Base-by-base conservation (phyloP, 192 early-diverging fungal genomes). In the Cetraspora pellucida region DNA sequence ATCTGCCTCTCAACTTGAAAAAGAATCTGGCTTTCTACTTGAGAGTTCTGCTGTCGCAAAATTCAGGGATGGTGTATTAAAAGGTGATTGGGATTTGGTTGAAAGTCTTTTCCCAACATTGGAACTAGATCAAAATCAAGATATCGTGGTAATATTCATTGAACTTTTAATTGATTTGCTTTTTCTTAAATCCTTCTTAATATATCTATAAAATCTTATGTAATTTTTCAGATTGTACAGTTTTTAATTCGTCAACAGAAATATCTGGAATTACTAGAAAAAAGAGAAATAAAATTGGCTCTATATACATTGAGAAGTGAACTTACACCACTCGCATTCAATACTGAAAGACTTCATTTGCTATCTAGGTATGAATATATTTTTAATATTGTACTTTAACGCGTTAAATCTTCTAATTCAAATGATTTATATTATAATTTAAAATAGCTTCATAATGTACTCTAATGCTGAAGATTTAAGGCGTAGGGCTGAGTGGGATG, bases 161-260 rank as follows among this genome's bases (percentile, higher is more conserved):
- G 16, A 49, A n/a, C 50, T 27, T 17, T 71, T 71, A 25, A 52
- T 7, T 43, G 21, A 50, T 31, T 43, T 28, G 55, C 17, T 30
- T 17, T 21, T 80, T 61, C 13, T 66, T 44, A 17, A 13, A 1
- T 13, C 49, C 65, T 81, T 55, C 21, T n/a, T 61, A 61, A 45
- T 21, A 45, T 47, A 59, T 60, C 7, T 31, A 28, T 46, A n/a
- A 9, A 9, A 14, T 74, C 45, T 28, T 45, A 67, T 23, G 21
- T 58, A 10, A 31, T 73, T 1, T 17, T 58, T 47, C 54, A 77
- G 55, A 46, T 78, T 52, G 88, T 90, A 30, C 82, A 79, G 74
- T 96, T 97, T 79, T 82, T 95, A 31, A 87, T 97, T 67, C 85
- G 93, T 63, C 84, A 92, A 59, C 98, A 99, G 87, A 95, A 96